Conservation (phyloP, 2,329 filamentous ascomycete genomes). For the Sclerotinia sclerotiorum region DNA sequence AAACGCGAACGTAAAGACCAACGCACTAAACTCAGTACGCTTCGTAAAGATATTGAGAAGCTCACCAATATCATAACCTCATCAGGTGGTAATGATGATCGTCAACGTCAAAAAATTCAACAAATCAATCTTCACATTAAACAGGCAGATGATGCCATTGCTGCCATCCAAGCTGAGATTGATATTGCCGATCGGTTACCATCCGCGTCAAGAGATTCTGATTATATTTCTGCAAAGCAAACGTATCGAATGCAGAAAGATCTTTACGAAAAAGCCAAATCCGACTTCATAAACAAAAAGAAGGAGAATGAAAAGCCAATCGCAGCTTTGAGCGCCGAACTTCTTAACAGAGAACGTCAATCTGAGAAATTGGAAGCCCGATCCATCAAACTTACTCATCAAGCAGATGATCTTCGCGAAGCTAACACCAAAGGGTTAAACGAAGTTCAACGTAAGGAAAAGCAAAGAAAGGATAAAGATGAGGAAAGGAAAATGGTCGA, state of each 20-base stretch:
- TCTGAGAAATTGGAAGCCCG: constrained; percentile 71
- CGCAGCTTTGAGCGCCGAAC: constrained; percentile 63
- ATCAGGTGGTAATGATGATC: constrained; percentile 72
- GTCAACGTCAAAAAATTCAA: constrained; percentile 70
- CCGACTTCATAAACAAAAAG: constrained; percentile 62
- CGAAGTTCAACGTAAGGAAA: constrained; percentile 40
- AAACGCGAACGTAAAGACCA: constrained; percentile 74
- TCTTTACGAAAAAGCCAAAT: constrained; percentile 45
- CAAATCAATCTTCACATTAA: constrained; percentile 74
- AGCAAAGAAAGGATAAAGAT: constrained; percentile 36
- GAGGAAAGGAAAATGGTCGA: constrained; percentile 35
- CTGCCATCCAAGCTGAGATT: constrained; percentile 57
- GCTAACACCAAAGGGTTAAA: constrained; percentile 59
- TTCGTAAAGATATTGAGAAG: constrained; percentile 73
- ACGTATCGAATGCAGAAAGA: constrained; percentile 51
- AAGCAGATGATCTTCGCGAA: constrained; percentile 68
- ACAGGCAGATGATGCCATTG: constrained; percentile 59
- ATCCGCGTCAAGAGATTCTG: constrained; percentile 54
- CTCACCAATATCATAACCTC: constrained; percentile 66
- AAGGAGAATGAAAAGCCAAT: constrained; percentile 61
- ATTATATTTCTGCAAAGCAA: constrained; percentile 54
- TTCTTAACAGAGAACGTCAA: constrained; percentile 59
- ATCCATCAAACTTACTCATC: constrained; percentile 70
- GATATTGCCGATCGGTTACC: constrained; percentile 64
- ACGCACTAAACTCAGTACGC: constrained; percentile 63